A percentile compares a stretch with the other conserved stretches of the same genome.
Evolutionary conservation across 805 yeast genomes (phyloP).

Genomic region (Kodamaea neixiangensis): DNA sequence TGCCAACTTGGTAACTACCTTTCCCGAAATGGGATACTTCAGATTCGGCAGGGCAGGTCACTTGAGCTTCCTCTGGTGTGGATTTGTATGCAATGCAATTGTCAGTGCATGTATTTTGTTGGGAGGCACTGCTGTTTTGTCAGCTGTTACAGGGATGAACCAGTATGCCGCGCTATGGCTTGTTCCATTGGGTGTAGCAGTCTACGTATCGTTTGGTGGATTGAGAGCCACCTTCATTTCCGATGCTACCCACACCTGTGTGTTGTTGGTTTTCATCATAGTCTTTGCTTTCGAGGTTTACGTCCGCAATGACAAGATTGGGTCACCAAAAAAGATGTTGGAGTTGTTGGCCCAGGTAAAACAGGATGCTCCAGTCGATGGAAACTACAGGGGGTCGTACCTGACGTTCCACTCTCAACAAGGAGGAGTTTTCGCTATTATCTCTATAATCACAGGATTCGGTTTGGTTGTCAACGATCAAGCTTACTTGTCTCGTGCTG

Average conservation of each 20-base stretch:
- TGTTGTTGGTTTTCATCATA: conserved; percentile 22
- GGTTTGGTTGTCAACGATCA: conserved; percentile 26
- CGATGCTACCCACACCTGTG: conserved; percentile 28
- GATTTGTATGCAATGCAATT: conserved; percentile 24
- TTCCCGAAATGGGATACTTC: conserved; percentile 26
- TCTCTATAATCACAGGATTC: conserved; percentile 25
- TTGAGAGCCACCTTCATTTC: conserved; percentile 29
- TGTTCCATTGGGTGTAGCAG: conserved; percentile 26
- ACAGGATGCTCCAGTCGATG: conserved; percentile 14
- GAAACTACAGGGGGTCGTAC: conserved; percentile 18
- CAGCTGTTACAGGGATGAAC: conserved; percentile 18
- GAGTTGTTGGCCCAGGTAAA: conserved; percentile 19
- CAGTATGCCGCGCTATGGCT: conserved; percentile 20
- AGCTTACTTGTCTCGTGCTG: conserved; percentile 27
- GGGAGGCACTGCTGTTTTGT: conserved; percentile 20
- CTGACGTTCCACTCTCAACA: conserved; percentile 20
- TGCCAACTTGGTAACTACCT: conserved; percentile 37
- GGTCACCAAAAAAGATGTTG: conserved; percentile 27
- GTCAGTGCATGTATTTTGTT: conserved; percentile 23
- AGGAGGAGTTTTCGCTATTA: conserved; percentile 24
- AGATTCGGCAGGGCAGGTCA: conserved; percentile 32
- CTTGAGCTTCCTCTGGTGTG: conserved; percentile 24
- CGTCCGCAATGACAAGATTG: conserved; percentile 21
- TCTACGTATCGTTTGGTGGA: conserved; percentile 27
- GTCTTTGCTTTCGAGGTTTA: conserved; percentile 22